A percentile compares a stretch with the other conserved stretches of the same genome.
Evolutionary conservation across 2,329 filamentous ascomycete genomes (phyloP).

Genomic region (Colletotrichum lentis): DNA sequence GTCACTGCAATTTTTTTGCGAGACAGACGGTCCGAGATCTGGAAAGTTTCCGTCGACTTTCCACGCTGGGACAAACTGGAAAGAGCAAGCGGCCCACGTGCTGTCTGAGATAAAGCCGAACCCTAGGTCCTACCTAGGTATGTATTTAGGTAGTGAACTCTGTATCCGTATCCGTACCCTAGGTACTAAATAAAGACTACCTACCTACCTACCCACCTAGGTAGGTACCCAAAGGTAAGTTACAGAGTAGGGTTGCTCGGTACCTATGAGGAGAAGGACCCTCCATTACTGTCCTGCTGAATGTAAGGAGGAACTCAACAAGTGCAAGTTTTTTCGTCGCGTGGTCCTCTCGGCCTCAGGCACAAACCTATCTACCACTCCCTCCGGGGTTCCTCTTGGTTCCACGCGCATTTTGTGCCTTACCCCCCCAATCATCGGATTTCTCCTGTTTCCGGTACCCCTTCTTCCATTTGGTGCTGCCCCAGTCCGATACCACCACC

Average conservation of each 20-base stretch:
- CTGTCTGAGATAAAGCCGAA: constrained; percentile 23
- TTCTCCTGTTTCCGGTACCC: not conserved
- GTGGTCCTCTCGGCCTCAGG: too few species aligned
- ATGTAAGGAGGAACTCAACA: constrained; percentile 5
- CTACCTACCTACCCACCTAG: too few species aligned
- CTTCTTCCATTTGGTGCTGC: not conserved
- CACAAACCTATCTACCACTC: too few species aligned
- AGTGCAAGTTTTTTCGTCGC: too few species aligned
- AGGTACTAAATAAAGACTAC: too few species aligned
- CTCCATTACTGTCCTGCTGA: not conserved
- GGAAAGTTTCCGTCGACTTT: constrained; percentile 21
- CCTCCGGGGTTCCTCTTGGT: not conserved
- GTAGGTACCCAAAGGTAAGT: too few species aligned
- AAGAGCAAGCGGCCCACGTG: constrained; percentile 18
- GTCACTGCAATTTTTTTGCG: not conserved
- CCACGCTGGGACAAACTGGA: constrained; percentile 6
- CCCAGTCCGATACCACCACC: too few species aligned
- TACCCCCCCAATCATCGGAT: constrained; percentile 3
- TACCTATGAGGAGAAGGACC: not conserved
- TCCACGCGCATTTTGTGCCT: too few species aligned
- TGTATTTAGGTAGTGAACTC: too few species aligned
- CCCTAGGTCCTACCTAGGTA: not conserved
- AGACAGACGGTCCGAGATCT: not conserved
- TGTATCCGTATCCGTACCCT: too few species aligned
- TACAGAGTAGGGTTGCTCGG: too few species aligned